These are phyloP conservation scores for Tricholoma flavovirens DNA, from an alignment of 768 basidiomycete genomes.

Conservation along the genomic window DNA sequence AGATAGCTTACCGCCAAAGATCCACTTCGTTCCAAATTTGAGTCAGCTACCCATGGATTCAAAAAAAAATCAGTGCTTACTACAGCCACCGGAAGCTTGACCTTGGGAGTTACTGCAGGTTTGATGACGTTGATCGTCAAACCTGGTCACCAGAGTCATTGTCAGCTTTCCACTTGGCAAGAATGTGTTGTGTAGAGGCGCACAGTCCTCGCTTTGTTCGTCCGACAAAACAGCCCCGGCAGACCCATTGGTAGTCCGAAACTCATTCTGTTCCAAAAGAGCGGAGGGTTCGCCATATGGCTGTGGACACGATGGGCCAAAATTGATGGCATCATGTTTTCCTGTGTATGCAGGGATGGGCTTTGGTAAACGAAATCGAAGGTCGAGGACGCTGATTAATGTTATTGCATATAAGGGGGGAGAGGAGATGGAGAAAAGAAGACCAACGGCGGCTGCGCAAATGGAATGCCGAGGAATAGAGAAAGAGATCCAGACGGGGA, in stretches of 20 bases:
- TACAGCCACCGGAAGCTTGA: slow-evolving; percentile 35
- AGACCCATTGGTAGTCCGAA: too few relatives aligned
- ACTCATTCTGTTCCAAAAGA: background rate
- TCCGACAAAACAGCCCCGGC: too few relatives aligned
- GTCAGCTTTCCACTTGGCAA: too few relatives aligned
- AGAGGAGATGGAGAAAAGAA: background rate
- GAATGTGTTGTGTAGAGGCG: too few relatives aligned
- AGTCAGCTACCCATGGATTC: background rate
- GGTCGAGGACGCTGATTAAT: slow-evolving; percentile 26
- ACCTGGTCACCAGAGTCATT: slow-evolving; percentile 22
- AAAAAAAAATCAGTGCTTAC: slow-evolving; percentile 18
- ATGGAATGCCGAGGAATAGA: slow-evolving; percentile 46
- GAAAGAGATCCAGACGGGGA: slow-evolving; percentile 24
- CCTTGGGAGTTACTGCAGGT: slow-evolving; percentile 14
- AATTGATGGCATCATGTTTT: slow-evolving; percentile 30
- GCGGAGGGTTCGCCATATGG: slow-evolving; percentile 14
- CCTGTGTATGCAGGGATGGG: slow-evolving; percentile 33
- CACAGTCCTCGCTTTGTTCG: slow-evolving; percentile 41
- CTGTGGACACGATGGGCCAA: slow-evolving; percentile 45
- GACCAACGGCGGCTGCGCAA: slow-evolving; percentile 44
- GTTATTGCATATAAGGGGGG: background rate
- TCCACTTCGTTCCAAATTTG: slow-evolving; percentile 25
- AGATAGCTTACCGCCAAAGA: slow-evolving; percentile 22
- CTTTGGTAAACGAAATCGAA: slow-evolving; percentile 40
- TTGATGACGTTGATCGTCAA: slow-evolving; percentile 39